A percentile compares a stretch with the other conserved stretches of the same genome.
phyloP scores from a whole-genome alignment of 148 eudicot genomes.

The Rhododendron vialii region DNA sequence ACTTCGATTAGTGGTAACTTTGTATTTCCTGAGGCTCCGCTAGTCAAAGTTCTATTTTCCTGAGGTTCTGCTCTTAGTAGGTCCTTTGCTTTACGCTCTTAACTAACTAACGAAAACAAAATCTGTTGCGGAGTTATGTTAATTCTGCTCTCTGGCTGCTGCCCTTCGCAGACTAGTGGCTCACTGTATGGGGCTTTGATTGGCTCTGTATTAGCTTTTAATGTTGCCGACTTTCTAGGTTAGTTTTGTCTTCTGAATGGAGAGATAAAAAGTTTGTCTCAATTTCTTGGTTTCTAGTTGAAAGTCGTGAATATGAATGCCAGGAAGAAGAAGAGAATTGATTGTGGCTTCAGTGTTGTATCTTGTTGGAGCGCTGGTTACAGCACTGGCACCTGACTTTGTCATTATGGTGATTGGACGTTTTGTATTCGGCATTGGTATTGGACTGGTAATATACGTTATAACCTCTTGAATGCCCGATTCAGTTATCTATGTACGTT shows the following conservation, averaged over 20 bases:
- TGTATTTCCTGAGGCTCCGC: background rate
- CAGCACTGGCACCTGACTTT: slow-evolving; percentile 76
- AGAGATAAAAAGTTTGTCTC: background rate
- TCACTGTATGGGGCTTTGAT: slow-evolving; percentile 93
- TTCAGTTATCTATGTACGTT: background rate
- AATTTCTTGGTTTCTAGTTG: background rate
- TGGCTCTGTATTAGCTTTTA: slow-evolving; percentile 84
- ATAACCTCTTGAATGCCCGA: background rate
- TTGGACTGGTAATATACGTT: slow-evolving; percentile 69
- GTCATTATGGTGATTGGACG: slow-evolving; percentile 77
- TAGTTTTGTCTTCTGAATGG: slow-evolving; percentile 17
- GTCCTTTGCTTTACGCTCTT: slow-evolving; percentile 2
- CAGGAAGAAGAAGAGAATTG: slow-evolving; percentile 90
- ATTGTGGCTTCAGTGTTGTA: slow-evolving; percentile 51
- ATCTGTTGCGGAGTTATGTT: background rate
- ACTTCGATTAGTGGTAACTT: background rate
- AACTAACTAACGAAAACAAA: background rate
- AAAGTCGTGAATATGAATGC: slow-evolving; percentile 13
- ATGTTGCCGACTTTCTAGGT: slow-evolving; percentile 83
- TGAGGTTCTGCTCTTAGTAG: background rate
- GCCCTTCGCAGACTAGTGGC: slow-evolving; percentile 81
- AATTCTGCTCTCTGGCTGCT: slow-evolving; percentile 6
- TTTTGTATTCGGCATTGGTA: slow-evolving; percentile 73
- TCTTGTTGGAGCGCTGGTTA: slow-evolving; percentile 73
- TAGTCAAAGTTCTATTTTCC: background rate